A percentile compares a stretch with the other conserved stretches of the same genome.
phyloP scores from a whole-genome alignment of 2,329 filamentous ascomycete species.

The Aspergillus cejpii region DNA sequence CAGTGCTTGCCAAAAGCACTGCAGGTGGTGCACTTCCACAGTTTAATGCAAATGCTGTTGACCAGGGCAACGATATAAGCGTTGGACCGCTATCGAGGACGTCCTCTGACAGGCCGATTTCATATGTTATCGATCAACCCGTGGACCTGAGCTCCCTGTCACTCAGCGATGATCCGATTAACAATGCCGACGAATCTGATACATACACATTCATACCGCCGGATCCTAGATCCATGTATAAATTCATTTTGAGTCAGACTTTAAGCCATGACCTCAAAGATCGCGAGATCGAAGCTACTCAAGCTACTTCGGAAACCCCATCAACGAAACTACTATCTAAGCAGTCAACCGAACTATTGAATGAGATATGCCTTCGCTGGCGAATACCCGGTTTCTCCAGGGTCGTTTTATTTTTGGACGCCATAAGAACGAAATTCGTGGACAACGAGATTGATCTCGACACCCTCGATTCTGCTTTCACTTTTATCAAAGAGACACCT shows the following conservation, averaged over 20 bases:
- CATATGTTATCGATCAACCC: constrained; percentile 59
- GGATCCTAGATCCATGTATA: constrained; percentile 75
- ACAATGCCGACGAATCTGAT: constrained; percentile 41
- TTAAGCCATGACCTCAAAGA: constrained; percentile 57
- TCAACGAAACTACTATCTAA: constrained; percentile 59
- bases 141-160: constrained; percentile 56
- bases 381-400: constrained; percentile 77
- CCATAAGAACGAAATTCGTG: constrained; percentile 74
- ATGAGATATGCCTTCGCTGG: constrained; percentile 82
- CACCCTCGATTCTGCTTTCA: constrained; percentile 76
- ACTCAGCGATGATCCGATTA: constrained; percentile 46
- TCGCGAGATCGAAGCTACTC: constrained; percentile 46
- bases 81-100: constrained; percentile 45
- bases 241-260: constrained; percentile 70
- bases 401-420: constrained; percentile 74
- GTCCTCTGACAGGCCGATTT: constrained; percentile 43
- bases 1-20: constrained; percentile 73
- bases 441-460: constrained; percentile 75
- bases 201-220: constrained; percentile 85
- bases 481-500: constrained; percentile 67
- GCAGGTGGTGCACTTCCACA: constrained; percentile 54
- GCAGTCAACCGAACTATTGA: constrained; percentile 72
- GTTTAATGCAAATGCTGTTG: constrained; percentile 42
- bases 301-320: constrained; percentile 44
- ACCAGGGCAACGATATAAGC: constrained; percentile 34